These are phyloP conservation scores for Saksenaea vasiformis DNA, from an alignment of 371 early-diverging fungal genomes.

Conservation along the genomic window DNA sequence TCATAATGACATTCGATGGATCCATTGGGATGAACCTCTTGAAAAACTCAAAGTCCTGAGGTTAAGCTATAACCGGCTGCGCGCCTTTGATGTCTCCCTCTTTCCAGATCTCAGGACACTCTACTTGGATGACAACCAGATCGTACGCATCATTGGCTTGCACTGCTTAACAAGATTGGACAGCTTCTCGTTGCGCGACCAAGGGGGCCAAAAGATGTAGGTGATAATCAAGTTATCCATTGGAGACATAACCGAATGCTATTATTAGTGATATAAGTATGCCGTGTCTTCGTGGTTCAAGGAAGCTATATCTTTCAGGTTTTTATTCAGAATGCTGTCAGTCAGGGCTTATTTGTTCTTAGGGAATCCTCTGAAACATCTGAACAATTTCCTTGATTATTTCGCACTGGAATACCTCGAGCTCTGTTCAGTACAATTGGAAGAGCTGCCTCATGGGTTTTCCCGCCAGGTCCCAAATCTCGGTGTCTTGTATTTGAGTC, in stretches of 20 bases:
- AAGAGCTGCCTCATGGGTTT: constrained; percentile 49
- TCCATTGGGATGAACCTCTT: constrained; percentile 41
- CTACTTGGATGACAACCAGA: constrained; percentile 57
- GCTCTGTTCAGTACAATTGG: constrained; percentile 48
- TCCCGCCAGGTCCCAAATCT: constrained; percentile 53
- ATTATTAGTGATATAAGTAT: constrained; percentile 50
- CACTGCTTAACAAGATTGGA: constrained; percentile 38
- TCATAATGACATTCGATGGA: constrained; percentile 51
- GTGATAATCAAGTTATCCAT: neutral
- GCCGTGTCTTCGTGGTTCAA: constrained; percentile 44
- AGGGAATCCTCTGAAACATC: constrained; percentile 40
- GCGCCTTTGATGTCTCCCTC: constrained; percentile 41
- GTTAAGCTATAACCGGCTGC: constrained; percentile 50
- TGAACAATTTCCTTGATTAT: constrained; percentile 44
- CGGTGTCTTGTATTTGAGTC: constrained; percentile 46
- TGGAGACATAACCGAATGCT: neutral
- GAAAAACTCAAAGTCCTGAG: constrained; percentile 42
- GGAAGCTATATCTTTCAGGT: constrained; percentile 59
- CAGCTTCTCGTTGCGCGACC: constrained; percentile 57
- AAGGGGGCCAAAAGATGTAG: constrained; percentile 51
- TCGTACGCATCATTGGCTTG: constrained; percentile 45
- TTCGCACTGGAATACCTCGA: constrained; percentile 57
- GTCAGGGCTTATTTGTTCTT: neutral
- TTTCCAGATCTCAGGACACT: constrained; percentile 54
- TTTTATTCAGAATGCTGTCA: neutral